phyloP scores from a whole-genome alignment of 805 yeast genomes.

The Metschnikowia corniflorae region DNA sequence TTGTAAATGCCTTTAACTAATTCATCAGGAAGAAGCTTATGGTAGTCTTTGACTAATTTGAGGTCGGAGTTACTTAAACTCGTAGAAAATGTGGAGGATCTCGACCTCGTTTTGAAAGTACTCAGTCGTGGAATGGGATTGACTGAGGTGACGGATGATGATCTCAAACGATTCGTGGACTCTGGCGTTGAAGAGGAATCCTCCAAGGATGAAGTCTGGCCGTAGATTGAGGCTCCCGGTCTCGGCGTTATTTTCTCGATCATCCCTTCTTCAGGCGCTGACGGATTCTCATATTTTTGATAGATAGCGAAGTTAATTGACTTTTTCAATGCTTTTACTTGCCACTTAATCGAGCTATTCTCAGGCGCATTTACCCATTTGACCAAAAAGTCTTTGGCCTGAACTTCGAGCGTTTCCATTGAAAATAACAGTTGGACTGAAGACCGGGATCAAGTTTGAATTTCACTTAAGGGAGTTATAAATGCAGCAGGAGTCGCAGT shows the following conservation, averaged over 20 bases:
- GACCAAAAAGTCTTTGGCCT: constrained; percentile 82
- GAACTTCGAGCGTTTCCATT: constrained; percentile 91
- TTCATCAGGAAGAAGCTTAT: constrained; percentile 50
- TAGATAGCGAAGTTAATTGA: constrained; percentile 42
- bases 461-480: no score
- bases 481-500: constrained; percentile 1
- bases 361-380: constrained; percentile 86
- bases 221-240: neutral
- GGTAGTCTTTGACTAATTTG: constrained; percentile 56
- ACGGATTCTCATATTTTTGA: constrained; percentile 24
- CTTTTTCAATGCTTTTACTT: constrained; percentile 64
- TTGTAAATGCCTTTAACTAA: constrained; percentile 57
- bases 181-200: neutral
- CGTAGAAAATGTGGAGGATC: constrained; percentile 37
- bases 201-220: neutral
- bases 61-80: constrained; percentile 40
- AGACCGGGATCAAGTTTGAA: no score
- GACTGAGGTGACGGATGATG: constrained; percentile 33
- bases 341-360: constrained; percentile 67
- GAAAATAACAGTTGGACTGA: no score
- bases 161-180: constrained; percentile 16
- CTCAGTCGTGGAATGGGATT: constrained; percentile 31
- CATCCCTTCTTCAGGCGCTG: neutral
- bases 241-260: neutral
- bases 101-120: constrained; percentile 31